These are phyloP conservation scores for Saraca asoca DNA, from an alignment of 331 rosid species.

Conservation along the genomic window DNA sequence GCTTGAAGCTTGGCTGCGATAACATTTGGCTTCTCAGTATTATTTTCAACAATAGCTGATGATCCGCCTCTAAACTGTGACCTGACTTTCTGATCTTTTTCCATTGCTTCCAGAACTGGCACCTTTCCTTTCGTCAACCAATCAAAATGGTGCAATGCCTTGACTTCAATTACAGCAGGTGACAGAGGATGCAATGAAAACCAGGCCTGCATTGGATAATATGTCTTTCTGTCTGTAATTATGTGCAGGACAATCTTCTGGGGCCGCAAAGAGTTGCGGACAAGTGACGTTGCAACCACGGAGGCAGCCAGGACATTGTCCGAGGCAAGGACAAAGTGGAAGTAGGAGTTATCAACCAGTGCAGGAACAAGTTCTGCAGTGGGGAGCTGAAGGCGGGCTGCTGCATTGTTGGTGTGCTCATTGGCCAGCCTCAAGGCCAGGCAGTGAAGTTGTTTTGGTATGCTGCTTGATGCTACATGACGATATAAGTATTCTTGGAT, in stretches of 20 bases:
- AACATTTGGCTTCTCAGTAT: slow-evolving; percentile 76
- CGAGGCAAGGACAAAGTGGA: slow-evolving; percentile 89
- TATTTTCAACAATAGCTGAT: slow-evolving; percentile 78
- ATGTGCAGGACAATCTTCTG: slow-evolving; percentile 76
- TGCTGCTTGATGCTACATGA: slow-evolving; percentile 98
- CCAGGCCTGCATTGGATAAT: slow-evolving; percentile 99
- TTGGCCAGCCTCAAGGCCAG: slow-evolving; percentile 81
- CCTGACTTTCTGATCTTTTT: slow-evolving; percentile 86
- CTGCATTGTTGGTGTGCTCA: slow-evolving; percentile 91
- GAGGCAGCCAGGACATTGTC: slow-evolving; percentile 94
- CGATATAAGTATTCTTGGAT: slow-evolving; percentile 93
- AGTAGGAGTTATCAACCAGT: slow-evolving; percentile 82
- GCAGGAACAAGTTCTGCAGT: slow-evolving; percentile 88
- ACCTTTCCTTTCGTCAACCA: slow-evolving; percentile 95
- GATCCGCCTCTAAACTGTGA: slow-evolving; percentile 94
- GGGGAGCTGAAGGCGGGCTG: slow-evolving; percentile 96
- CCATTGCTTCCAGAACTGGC: slow-evolving; percentile 98
- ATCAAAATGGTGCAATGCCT: slow-evolving; percentile 96
- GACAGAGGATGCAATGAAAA: slow-evolving; percentile 80
- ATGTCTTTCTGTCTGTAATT: slow-evolving; percentile 89
- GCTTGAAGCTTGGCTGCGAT: slow-evolving; percentile 96
- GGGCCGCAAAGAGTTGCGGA: slow-evolving; percentile 70
- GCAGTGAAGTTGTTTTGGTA: slow-evolving; percentile 97
- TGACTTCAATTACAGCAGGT: slow-evolving; percentile 94
- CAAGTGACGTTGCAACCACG: slow-evolving; percentile 85